phyloP scores from a whole-genome alignment of 495 filamentous ascomycete species.

The Daldinia concentrica region DNA sequence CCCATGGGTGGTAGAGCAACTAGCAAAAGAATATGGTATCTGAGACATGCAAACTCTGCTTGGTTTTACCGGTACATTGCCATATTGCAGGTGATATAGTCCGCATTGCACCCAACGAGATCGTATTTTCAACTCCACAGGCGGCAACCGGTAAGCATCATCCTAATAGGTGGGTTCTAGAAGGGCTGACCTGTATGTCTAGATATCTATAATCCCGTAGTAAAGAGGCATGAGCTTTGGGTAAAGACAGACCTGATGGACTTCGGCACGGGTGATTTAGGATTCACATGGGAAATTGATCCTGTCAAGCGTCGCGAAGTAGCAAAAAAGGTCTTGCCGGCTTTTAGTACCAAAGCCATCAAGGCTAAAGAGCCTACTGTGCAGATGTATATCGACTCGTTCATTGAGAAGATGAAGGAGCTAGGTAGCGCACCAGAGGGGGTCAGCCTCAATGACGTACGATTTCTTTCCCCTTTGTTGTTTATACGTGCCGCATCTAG shows the following conservation, averaged over 20 bases:
- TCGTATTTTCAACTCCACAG: too few species aligned
- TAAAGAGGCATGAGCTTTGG: constrained; percentile 29
- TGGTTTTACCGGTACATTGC: too few species aligned
- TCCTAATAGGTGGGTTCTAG: too few species aligned
- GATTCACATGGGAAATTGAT: constrained; percentile 38
- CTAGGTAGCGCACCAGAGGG: constrained; percentile 4
- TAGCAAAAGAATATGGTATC: too few species aligned
- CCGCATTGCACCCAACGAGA: too few species aligned
- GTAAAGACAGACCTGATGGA: constrained; percentile 27
- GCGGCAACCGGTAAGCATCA: too few species aligned
- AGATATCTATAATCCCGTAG: constrained; percentile 33
- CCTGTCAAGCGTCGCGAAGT: constrained; percentile 28
- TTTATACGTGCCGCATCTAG: too few species aligned
- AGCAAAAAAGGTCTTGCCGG: constrained; percentile 31
- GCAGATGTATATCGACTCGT: constrained; percentile 37
- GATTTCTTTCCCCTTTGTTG: too few species aligned
- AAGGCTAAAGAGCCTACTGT: constrained; percentile 30
- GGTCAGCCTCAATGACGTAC: not conserved
- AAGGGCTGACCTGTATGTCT: not conserved
- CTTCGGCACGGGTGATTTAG: constrained; percentile 12
- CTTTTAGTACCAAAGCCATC: constrained; percentile 34
- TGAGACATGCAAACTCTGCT: too few species aligned
- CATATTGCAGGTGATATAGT: too few species aligned
- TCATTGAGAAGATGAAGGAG: constrained; percentile 36
- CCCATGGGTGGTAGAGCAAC: too few species aligned